These are phyloP conservation scores for Coemansia sp. DNA, from an alignment of 192 early-diverging fungal species.

Conservation along the genomic window DNA sequence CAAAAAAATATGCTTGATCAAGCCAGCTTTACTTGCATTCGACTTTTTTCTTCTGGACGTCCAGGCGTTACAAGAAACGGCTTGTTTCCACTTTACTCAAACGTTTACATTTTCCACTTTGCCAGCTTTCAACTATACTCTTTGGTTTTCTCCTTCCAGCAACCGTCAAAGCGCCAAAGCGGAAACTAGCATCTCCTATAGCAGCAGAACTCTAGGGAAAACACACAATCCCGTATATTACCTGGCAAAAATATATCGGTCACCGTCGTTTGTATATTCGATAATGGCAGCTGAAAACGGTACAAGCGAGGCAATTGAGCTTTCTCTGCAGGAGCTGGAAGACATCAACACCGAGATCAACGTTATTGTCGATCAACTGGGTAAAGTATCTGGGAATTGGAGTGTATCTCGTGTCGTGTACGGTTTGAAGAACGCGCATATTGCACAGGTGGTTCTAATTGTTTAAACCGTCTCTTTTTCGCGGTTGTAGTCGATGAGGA, in stretches of 20 bases:
- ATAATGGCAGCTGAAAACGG: conserved; percentile 37
- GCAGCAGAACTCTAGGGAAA: background rate
- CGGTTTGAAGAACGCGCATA: background rate
- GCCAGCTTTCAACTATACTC: background rate
- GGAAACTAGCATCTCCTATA: background rate
- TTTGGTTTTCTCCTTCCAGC: background rate
- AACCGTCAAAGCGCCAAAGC: background rate
- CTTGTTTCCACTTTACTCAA: conserved; percentile 6
- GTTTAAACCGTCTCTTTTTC: background rate
- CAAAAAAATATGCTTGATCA: background rate
- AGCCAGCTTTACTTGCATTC: background rate
- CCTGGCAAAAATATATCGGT: background rate
- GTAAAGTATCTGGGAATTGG: conserved; percentile 6
- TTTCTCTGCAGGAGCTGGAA: conserved; percentile 29
- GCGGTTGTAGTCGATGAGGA: conserved; percentile 46
- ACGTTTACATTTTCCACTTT: background rate
- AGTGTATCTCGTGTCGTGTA: background rate
- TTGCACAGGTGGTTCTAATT: background rate
- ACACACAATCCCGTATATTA: background rate
- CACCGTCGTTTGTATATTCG: background rate
- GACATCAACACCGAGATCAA: conserved; percentile 43
- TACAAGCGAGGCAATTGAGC: conserved; percentile 24
- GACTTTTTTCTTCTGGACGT: background rate
- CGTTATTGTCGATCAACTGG: conserved; percentile 47
- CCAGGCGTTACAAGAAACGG: background rate